Evolutionary conservation across 139 green algal genomes (phyloP), one percentile per base, ranked within the genome.

Genomic region (Coelastrella sp.): DNA sequence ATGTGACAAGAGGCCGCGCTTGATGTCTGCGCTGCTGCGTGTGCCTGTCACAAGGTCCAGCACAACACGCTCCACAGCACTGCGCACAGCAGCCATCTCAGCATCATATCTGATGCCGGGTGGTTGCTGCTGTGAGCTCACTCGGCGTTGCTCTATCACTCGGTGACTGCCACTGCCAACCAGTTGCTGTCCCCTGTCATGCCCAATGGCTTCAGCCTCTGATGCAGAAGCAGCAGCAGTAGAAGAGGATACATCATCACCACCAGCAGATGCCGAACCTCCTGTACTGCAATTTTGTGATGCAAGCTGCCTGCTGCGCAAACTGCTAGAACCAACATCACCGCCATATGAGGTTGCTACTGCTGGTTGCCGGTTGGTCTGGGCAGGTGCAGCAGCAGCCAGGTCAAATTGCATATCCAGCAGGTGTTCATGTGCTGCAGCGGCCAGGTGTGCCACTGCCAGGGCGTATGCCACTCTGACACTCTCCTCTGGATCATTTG

Each of bases 401-500:
- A 57, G 19, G 77, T 77, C 3, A 72, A 86, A 84, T 82, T 96
- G 93, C 71, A 96, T 80, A 7, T 77, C 72, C 45, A 90, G 68
- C 53, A 98, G 84, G 89, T 98, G 94, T n/a, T 88, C 85, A 69
- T 93, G 89, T 34, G 93, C 89, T 13, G 92, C 78, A 23, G 81
- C 84, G 4, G 94, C 95, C 72, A 98, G 85, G 25, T 82, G 85
- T 6, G 89, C 88, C 2, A 98, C 69, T 21, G 78, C 88, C 43
- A 72, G 78, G 1, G 91, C 91, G 72, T 95, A 96, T 60, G 92
- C 88, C 21, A 96, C 91, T n/a, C 95, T 87, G 63, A 99, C 94
- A 21, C 63, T 73, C 83, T 98, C 94, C 89, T 99, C 97, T 6
- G 74, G 35, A 81, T 99, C 95, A 27, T 89, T 89, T 19, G 97